Percentiles rank a stretch among this genome's conserved stretches.
Conservation (phyloP, 768 basidiomycete species). For the Russula lepida region DNA sequence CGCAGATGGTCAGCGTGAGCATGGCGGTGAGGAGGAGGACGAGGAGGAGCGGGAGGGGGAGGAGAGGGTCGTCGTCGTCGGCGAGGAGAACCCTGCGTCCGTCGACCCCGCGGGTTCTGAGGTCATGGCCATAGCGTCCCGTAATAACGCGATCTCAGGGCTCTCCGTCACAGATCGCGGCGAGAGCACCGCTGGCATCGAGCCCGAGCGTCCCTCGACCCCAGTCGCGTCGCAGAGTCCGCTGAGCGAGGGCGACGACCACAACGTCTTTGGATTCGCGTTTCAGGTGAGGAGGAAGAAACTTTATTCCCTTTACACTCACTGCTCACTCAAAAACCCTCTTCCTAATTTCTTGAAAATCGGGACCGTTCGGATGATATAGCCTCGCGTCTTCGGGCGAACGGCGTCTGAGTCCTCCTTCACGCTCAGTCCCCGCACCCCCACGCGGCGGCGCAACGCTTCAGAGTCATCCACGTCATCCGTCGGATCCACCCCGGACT, state of each 20-base stretch:
- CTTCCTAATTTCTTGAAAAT: not conserved
- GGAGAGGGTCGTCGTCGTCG: conserved; percentile 20
- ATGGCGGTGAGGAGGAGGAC: conserved; percentile 35
- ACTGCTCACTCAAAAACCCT: not conserved
- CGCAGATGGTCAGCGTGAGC: conserved; percentile 58
- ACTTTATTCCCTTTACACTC: not conserved
- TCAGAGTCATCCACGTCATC: conserved; percentile 18
- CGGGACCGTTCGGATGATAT: not conserved
- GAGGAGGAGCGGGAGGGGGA: conserved; percentile 19
- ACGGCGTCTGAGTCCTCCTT: not conserved
- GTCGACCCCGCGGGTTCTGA: not conserved
- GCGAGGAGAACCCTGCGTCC: conserved; percentile 4
- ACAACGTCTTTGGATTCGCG: conserved; percentile 31
- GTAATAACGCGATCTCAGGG: not conserved
- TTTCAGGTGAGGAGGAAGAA: conserved; percentile 10
- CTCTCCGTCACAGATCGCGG: conserved; percentile 24
- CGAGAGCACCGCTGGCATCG: conserved; percentile 26
- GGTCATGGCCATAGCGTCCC: not conserved
- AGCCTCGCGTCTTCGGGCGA: conserved; percentile 5
- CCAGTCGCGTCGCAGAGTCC: conserved; percentile 27
- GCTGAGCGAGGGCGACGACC: not conserved
- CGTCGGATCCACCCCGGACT: conserved; percentile 19
- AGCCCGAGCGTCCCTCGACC: conserved; percentile 35
- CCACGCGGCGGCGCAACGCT: conserved; percentile 23
- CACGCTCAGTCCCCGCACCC: conserved; percentile 26